Evolutionary conservation across 202 grass and related monocot genomes (phyloP), one percentile per base, ranked within the genome.

Genomic region (Brachypodium distachyon): DNA sequence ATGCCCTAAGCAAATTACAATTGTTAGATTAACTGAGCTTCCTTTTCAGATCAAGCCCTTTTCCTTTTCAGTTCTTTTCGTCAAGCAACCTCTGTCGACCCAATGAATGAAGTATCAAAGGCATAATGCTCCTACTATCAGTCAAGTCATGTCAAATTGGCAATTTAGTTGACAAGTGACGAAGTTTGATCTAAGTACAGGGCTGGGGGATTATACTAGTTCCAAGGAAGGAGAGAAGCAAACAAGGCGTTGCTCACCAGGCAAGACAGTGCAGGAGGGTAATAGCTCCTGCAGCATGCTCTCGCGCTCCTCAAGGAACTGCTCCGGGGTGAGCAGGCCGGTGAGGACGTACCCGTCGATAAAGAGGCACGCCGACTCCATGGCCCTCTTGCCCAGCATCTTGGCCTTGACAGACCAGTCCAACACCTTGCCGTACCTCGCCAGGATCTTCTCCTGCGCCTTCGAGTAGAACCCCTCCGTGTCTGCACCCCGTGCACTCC

Each of bases 381-480:
- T 28, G 28, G 89, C 87, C 83, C 90, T 98, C 85, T 87, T 98
- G 64, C 96, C 91, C 91, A 95, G 94, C 95, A 98, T 82, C 87
- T 94, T 87, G 21, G 95, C 89, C 85, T 97, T 90, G 47, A 94
- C 77, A 26, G 87, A 84, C 91, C 91, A 98, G 48, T 98, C 85
- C 41, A 98, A 94, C 61, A 78, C 88, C 84, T 95, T 98, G 58
- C 89, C 89, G 46, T 87, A 92, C 80, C 89, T 86, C 29, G 77
- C 89, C 0, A 94, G 76, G 81, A 94, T 98, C 89, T 74, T 94
- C 80, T 92, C 86, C 91, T 95, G 91, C 76, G 92, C 89, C 82
- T 90, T 70, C 62, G 95, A 92, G 85, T 98, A 98, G 82, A 98
- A 92, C 28, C 86, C 88, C 85, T 84, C 86, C 69, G 86, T 88